phyloP scores from a whole-genome alignment of 345 rosid genomes.

The Brassica napus region Da-Ae NC_063441.1:14866001-14866500 shows the following conservation, averaged over 20 bases:
- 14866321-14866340: conserved; percentile 36
- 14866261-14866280: conserved; percentile 23
- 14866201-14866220: not conserved
- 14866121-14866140: not conserved
- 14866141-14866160: not conserved
- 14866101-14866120: not conserved
- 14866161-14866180: conserved; percentile 22
- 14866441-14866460: not conserved
- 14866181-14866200: conserved; percentile 13
- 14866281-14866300: conserved; percentile 25
- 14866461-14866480: not conserved
- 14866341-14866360: not conserved
- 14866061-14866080: not conserved
- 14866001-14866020: not conserved
- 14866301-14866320: conserved; percentile 16
- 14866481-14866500: not conserved
- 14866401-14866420: conserved; percentile 18
- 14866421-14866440: conserved; percentile 3
- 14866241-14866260: conserved; percentile 21
- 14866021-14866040: not conserved
- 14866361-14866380: conserved; percentile 21
- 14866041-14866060: not conserved
- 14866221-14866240: too few species aligned
- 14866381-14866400: conserved; percentile 20
- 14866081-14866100: conserved; percentile 43